A percentile compares a stretch with the other conserved stretches of the same genome.
Evolutionary conservation across 2,329 filamentous ascomycete genomes (phyloP).

Genomic region (Ceratocystis destructans): DNA sequence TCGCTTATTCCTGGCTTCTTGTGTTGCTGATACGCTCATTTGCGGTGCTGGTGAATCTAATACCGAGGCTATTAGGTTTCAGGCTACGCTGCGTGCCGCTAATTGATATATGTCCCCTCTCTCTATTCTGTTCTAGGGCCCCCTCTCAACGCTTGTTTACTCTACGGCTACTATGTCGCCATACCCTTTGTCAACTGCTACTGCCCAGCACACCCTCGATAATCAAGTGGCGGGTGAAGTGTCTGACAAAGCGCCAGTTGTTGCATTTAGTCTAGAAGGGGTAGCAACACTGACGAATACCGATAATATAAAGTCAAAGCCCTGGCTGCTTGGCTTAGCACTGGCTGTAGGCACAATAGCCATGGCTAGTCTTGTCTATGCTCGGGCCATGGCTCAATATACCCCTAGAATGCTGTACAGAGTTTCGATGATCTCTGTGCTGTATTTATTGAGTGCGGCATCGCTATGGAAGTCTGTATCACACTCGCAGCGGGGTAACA

Average conservation of each 20-base stretch:
- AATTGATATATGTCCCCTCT: too few species aligned
- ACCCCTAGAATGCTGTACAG: slow-evolving; percentile 3
- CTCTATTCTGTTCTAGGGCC: not conserved
- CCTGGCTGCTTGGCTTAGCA: not conserved
- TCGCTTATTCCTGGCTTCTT: too few species aligned
- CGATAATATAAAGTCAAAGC: not conserved
- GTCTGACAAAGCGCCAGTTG: too few species aligned
- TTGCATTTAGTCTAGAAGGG: not conserved
- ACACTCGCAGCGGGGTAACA: not conserved
- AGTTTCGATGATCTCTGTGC: slow-evolving; percentile 2
- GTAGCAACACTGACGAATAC: not conserved
- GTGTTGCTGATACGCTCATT: too few species aligned
- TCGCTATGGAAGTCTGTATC: not conserved
- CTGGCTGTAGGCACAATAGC: not conserved
- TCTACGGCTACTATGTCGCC: not conserved
- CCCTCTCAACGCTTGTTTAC: not conserved
- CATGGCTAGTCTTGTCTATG: not conserved
- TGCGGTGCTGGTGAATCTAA: too few species aligned
- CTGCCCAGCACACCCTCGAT: not conserved
- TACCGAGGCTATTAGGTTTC: too few species aligned
- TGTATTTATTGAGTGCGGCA: not conserved
- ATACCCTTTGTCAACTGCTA: not conserved
- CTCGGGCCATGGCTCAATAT: not conserved
- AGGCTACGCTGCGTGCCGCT: too few species aligned
- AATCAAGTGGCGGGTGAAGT: not conserved